These are phyloP conservation scores for Monosporascus sp. DNA, from an alignment of 2,329 filamentous ascomycete genomes.

Conservation along the genomic window DNA sequence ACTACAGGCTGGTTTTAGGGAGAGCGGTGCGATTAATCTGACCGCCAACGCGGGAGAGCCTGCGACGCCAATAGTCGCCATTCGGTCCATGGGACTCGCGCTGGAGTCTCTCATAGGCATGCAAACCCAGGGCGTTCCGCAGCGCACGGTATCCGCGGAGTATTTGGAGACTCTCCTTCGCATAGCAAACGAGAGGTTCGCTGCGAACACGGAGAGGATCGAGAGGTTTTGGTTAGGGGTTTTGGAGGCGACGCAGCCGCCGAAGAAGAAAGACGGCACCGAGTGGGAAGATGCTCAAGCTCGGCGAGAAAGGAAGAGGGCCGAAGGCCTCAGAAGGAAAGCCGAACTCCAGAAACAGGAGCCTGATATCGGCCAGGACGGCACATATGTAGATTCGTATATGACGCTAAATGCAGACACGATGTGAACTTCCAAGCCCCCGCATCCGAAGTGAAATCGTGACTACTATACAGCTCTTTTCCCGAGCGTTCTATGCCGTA, in stretches of 20 bases:
- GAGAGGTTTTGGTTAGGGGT: constrained; percentile 56
- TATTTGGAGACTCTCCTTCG: constrained; percentile 64
- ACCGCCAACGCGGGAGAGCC: constrained; percentile 29
- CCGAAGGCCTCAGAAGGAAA: constrained; percentile 51
- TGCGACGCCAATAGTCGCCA: constrained; percentile 68
- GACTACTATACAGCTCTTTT: constrained; percentile 20
- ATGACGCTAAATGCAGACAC: constrained; percentile 17
- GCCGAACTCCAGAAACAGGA: constrained; percentile 32
- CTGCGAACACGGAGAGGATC: constrained; percentile 63
- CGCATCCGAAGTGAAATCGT: background rate
- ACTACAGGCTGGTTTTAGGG: constrained; percentile 78
- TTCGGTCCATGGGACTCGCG: constrained; percentile 76
- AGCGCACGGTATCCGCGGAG: constrained; percentile 53
- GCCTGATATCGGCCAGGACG: background rate
- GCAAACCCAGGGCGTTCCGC: constrained; percentile 33
- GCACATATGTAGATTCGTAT: constrained; percentile 10
- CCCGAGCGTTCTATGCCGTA: constrained; percentile 23
- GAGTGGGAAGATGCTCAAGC: constrained; percentile 51
- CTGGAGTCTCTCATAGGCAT: constrained; percentile 77
- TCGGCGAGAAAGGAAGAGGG: constrained; percentile 50
- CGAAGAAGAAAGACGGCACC: constrained; percentile 29
- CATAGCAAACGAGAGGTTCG: constrained; percentile 71
- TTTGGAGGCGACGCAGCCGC: constrained; percentile 24
- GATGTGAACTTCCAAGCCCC: constrained; percentile 10
- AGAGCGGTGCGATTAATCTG: constrained; percentile 77